Evolutionary conservation across 2,329 filamentous ascomycete species (phyloP).

Genomic region (Colletotrichum sp.): DNA sequence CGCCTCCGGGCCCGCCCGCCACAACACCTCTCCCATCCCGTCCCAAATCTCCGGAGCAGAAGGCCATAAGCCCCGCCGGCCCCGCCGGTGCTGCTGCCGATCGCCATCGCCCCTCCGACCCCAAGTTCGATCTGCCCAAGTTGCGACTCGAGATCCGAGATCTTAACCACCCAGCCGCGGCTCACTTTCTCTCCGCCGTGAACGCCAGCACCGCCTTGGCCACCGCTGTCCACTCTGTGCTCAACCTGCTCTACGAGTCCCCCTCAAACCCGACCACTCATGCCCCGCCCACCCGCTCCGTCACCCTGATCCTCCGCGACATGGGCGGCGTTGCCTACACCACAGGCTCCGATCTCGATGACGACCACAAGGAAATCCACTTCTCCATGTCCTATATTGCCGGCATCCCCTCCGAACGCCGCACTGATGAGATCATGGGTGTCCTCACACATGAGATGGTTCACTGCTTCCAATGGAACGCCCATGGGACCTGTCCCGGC

Average conservation of each 20-base stretch:
- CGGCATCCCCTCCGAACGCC: conserved; percentile 47
- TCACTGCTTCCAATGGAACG: conserved; percentile 90
- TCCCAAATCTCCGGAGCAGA: not conserved
- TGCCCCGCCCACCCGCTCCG: conserved; percentile 74
- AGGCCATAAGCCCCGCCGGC: not conserved
- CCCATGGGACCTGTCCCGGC: conserved; percentile 63
- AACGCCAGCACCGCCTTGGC: conserved; percentile 68
- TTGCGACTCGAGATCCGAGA: conserved; percentile 66
- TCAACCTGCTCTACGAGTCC: conserved; percentile 73
- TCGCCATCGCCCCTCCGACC: not conserved
- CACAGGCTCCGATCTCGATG: conserved; percentile 77
- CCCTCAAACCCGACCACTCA: conserved; percentile 45
- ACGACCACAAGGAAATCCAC: conserved; percentile 93
- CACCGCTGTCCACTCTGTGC: conserved; percentile 69
- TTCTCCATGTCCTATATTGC: conserved; percentile 79
- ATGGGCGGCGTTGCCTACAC: conserved; percentile 93
- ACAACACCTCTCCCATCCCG: conserved; percentile 14
- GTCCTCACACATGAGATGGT: conserved; percentile 93
- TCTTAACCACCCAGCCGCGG: conserved; percentile 63
- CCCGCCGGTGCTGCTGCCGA: not conserved
- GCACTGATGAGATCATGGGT: conserved; percentile 72
- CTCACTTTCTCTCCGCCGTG: conserved; percentile 70
- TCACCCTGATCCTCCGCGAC: conserved; percentile 80
- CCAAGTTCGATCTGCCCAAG: conserved; percentile 47
- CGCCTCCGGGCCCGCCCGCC: not conserved